Evolutionary conservation across 1,284 basidiomycete species (phyloP), one percentile per base, ranked within the genome.

Genomic region (Moniliophthora roreri): DNA sequence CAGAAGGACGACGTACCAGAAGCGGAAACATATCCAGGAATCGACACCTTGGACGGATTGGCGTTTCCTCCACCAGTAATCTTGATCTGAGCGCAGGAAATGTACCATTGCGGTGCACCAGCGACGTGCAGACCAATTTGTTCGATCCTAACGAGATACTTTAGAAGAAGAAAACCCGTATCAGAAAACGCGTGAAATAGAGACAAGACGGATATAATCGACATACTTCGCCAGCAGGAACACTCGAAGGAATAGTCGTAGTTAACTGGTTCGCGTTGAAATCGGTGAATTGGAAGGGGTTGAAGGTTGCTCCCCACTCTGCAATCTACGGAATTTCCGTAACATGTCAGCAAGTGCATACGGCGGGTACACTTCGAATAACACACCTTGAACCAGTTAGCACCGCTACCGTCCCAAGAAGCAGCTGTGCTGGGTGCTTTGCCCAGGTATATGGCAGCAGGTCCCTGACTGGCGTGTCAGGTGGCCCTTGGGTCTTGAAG

Each of bases 131-230:
- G 62, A 16, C 67, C 75, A 41, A 70, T 65, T 53, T 75, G 72
- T 55, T 78, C 75, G 59, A 76, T 70, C 45, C 75, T 69, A n/a
- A 72, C 62, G 11, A 78, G 65, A 58, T 77, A 77, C 65, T 76
- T n/a, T n/a, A n/a, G n/a, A n/a, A 47, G n/a, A 36, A 38, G 4
- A 5, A 48, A 16, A 18, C 15, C 2, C 3, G 5, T 15, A n/a
- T 49, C 9, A 36, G 16, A 35, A 2, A 10, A 15, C 15, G 7
- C n/a, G 16, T 34, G 18, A n/a, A 6, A 49, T 6, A 9, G 48
- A 16, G 24, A 46, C 15, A 51, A 41, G n/a, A 49, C 10, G 5
- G 23, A 16, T 26, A n/a, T 7, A 20, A 5, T 15, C 6, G n/a
- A 6, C n/a, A 9, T 9, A 50, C 18, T 9, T 75, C 64, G 23